Evolutionary conservation across 345 rosid genomes (phyloP).

Genomic region (Viola odorata): DNA sequence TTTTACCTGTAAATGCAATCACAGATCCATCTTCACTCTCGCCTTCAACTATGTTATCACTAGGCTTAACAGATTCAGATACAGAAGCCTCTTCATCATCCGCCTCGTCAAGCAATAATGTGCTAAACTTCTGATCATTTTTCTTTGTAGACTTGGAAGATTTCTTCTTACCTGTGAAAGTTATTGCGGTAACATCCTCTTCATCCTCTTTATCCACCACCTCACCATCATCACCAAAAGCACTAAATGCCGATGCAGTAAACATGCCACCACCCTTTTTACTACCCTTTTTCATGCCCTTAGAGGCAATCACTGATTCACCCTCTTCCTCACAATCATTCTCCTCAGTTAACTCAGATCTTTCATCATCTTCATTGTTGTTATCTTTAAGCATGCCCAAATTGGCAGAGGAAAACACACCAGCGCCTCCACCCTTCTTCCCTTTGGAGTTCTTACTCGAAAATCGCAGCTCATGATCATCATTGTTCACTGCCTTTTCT

Average conservation of each 20-base stretch:
- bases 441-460: conserved; percentile 50
- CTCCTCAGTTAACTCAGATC: conserved; percentile 15
- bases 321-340: conserved; percentile 34
- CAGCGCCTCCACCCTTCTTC: conserved; percentile 31
- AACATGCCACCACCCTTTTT: conserved; percentile 36
- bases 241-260: conserved; percentile 44
- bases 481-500: conserved; percentile 20
- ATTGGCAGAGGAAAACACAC: conserved; percentile 24
- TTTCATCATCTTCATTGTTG: conserved; percentile 25
- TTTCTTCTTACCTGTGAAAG: conserved; percentile 73
- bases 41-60: conserved; percentile 14
- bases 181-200: conserved; percentile 28
- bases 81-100: conserved; percentile 35
- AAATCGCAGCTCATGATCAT: conserved; percentile 33
- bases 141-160: conserved; percentile 64
- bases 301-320: conserved; percentile 29
- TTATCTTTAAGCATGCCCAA: conserved; percentile 47
- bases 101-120: conserved; percentile 51
- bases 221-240: conserved; percentile 37
- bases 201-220: conserved; percentile 26
- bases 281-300: conserved; percentile 46
- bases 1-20: conserved; percentile 52
- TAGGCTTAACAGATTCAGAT: conserved; percentile 21
- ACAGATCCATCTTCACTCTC: conserved; percentile 35
- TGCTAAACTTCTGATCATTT: conserved; percentile 42